These are phyloP conservation scores for Colletotrichum musae DNA, from an alignment of 2,329 filamentous ascomycete species.

Conservation along the genomic window DNA sequence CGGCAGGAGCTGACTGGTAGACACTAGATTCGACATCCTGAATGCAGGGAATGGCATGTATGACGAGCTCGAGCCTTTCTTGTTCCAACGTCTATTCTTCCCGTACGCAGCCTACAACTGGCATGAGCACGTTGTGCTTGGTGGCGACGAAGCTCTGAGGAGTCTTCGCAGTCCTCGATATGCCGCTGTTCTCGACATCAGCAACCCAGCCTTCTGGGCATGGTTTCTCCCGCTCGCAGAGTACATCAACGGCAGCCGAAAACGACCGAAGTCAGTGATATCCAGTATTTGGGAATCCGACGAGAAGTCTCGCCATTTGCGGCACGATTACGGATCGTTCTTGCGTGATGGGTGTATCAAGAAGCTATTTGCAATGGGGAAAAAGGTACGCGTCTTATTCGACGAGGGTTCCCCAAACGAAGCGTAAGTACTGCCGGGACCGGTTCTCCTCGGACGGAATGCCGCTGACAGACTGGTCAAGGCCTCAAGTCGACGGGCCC, in stretches of 20 bases:
- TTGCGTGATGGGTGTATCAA: slow-evolving; percentile 10
- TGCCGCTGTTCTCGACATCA: slow-evolving; percentile 1
- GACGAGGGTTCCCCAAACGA: background rate
- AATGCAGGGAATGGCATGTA: slow-evolving; percentile 9
- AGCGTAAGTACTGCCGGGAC: background rate
- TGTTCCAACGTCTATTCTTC: background rate
- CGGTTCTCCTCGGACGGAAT: background rate
- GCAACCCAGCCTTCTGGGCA: background rate
- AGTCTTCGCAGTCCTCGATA: background rate
- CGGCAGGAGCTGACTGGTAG: no score
- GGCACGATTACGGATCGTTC: background rate
- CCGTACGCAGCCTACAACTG: slow-evolving; percentile 15
- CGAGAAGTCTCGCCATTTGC: background rate
- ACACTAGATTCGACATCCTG: slow-evolving; percentile 1
- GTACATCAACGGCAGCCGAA: slow-evolving; percentile 8
- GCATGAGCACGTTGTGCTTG: slow-evolving; percentile 13
- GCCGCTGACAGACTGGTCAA: background rate
- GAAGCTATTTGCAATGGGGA: slow-evolving; percentile 2
- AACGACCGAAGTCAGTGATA: background rate
- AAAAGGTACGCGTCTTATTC: background rate
- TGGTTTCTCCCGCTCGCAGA: slow-evolving; percentile 15
- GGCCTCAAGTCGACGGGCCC: background rate
- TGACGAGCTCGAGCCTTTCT: background rate
- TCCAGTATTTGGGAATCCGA: slow-evolving; percentile 9
- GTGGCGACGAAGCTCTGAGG: background rate